phyloP scores from a whole-genome alignment of 495 filamentous ascomycete genomes.

The Penicillium crystallinum region DNA sequence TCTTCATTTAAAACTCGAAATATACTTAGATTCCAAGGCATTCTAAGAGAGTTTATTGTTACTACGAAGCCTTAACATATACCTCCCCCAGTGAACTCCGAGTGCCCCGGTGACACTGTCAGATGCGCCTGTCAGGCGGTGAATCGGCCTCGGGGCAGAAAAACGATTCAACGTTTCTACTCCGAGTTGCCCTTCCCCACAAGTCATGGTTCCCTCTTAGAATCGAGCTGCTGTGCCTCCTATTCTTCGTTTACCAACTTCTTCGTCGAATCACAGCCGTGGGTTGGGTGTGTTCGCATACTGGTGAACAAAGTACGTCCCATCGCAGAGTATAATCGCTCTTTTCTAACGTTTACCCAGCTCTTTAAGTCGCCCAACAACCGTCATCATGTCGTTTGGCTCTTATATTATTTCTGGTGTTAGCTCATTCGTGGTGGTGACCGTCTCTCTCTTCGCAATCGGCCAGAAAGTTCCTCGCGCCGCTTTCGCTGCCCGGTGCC shows the following conservation, averaged over 20 bases:
- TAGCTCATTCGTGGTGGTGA: conserved; percentile 50
- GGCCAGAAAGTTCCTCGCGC: conserved; percentile 50
- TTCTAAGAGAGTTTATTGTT: too few relatives aligned
- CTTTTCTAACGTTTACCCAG: not conserved
- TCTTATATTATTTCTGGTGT: conserved; percentile 48
- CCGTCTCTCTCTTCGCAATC: conserved; percentile 53
- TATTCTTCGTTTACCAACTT: not conserved
- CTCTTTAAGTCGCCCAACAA: not conserved
- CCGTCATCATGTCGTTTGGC: conserved; percentile 36
- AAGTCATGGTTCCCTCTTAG: conserved; percentile 3
- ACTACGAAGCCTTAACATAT: too few relatives aligned
- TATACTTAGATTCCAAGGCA: too few relatives aligned
- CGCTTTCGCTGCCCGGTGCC: conserved; percentile 64
- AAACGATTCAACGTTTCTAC: conserved; percentile 4
- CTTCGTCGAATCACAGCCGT: not conserved
- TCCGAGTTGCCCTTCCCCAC: conserved; percentile 4
- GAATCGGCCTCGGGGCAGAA: conserved; percentile 7
- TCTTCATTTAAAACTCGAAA: not conserved
- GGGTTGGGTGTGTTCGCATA: not conserved
- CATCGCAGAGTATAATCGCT: not conserved
- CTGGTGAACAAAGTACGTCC: not conserved
- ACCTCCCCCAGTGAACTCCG: too few relatives aligned
- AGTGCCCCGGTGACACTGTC: conserved; percentile 1
- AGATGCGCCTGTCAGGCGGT: conserved; percentile 3
- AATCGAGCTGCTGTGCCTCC: conserved; percentile 1